Evolutionary conservation across 2,329 filamentous ascomycete species (phyloP), one percentile per base, ranked within the genome.

Genomic region (Biscogniauxia mediterranea): DNA sequence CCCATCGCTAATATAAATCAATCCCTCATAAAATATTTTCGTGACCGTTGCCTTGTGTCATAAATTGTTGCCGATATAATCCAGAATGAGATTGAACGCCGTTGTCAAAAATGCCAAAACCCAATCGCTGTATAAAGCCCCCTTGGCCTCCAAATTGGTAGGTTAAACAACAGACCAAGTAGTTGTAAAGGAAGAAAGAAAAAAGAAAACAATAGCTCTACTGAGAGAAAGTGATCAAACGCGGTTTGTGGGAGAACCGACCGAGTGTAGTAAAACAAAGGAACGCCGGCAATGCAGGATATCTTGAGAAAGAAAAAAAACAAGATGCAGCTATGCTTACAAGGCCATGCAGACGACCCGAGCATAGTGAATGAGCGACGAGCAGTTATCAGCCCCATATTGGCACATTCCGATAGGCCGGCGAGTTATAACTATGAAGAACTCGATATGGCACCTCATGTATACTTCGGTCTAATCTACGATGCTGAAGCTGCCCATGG

Each of bases 371-470:
- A 56, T 28, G 26, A 54, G 21, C 46, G 42, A 15, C 5, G n/a
- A 5, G 54, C 38, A 50, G n/a, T 5, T 38, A 50, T 74, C 64
- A 84, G n/a, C 81, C 79, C 82, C 83, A 85, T n/a, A 85, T 84
- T 0, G 83, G 83, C 2, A 76, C 79, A 42, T 81, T 78, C 26
- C 78, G 78, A 66, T 86, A 86, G 5, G 83, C 82, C 5, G 83
- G 83, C 3, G 83, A 84, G 68, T 85, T 84, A 66, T 86, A 85
- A 71, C 83, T 85, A 72, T 86, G 84, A 8, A 85, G 73, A 11
- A 85, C 76, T 1, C 83, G 80, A 62, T 81, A 85, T 8, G 80
- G 82, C 13, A 72, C 70, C 28, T 73, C 66, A 5, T 63, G 69
- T 23, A 63, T 69, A 54, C 70, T 60, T 19, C 71, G 70, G 42